These are phyloP conservation scores for Nemania bipapillata DNA, from an alignment of 2,329 filamentous ascomycete genomes.

Conservation along the genomic window DNA sequence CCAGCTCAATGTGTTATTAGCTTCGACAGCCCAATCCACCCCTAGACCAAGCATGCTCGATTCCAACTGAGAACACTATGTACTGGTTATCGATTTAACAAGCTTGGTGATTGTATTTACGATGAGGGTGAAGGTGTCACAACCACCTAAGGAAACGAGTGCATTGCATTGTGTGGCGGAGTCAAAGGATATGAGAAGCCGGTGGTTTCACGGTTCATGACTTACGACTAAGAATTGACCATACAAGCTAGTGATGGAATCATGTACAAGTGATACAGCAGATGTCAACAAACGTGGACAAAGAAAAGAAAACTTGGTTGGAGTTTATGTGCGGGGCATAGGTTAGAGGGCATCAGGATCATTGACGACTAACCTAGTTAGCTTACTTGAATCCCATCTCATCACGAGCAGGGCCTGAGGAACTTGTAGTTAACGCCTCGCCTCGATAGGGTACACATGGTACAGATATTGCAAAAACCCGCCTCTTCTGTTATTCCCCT, in stretches of 20 bases:
- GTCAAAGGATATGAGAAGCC: not conserved
- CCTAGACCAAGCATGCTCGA: not conserved
- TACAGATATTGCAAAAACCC: not conserved
- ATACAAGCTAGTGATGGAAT: not conserved
- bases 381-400: not conserved
- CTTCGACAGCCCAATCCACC: not conserved
- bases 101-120: not conserved
- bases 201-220: not conserved
- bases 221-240: not conserved
- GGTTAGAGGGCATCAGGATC: not conserved
- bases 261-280: not conserved
- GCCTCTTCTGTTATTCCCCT: not conserved
- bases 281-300: not conserved
- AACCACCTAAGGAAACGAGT: no score
- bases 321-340: not conserved
- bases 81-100: not conserved
- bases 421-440: not conserved
- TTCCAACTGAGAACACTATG: not conserved
- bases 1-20: constrained; percentile 5
- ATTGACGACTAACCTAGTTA: not conserved
- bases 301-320: not conserved
- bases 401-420: not conserved
- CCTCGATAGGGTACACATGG: not conserved
- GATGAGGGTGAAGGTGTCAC: not conserved
- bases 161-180: not conserved